These are phyloP conservation scores for Ogataea haglerorum DNA, from an alignment of 805 yeast genomes.

Conservation along the genomic window DNA sequence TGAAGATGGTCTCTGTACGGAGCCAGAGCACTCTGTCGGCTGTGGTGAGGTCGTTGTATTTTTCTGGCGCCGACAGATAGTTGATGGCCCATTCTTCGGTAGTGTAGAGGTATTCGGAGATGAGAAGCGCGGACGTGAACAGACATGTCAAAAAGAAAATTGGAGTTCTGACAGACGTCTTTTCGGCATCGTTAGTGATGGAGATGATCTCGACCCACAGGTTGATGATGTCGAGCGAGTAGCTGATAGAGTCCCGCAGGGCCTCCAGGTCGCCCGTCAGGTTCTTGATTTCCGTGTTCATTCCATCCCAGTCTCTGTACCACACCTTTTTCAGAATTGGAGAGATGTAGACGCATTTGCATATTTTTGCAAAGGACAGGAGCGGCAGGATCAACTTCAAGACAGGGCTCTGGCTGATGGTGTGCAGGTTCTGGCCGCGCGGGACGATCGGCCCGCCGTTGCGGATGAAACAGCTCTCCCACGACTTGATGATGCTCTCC, in stretches of 20 bases:
- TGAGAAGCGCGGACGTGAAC: conserved; percentile 56
- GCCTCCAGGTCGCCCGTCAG: conserved; percentile 57
- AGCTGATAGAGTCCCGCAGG: conserved; percentile 57
- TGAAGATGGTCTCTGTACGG: conserved; percentile 55
- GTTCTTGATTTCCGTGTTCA: conserved; percentile 51
- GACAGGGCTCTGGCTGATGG: conserved; percentile 51
- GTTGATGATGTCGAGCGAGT: conserved; percentile 56
- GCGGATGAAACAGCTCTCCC: conserved; percentile 62
- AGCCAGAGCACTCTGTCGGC: conserved; percentile 64
- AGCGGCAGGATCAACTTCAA: conserved; percentile 66
- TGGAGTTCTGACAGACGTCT: conserved; percentile 69
- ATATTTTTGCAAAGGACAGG: conserved; percentile 61
- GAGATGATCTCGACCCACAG: conserved; percentile 74
- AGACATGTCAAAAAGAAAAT: conserved; percentile 71
- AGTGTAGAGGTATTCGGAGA: conserved; percentile 58
- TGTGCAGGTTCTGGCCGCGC: conserved; percentile 45
- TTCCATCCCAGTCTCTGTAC: conserved; percentile 63
- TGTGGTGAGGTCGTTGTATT: conserved; percentile 24
- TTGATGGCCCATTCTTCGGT: conserved; percentile 52
- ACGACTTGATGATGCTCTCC: conserved; percentile 54
- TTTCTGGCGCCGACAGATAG: conserved; percentile 27
- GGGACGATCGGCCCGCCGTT: conserved; percentile 63
- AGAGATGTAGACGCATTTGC: conserved; percentile 58
- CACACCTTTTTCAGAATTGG: conserved; percentile 60
- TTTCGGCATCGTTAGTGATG: conserved; percentile 59